Evolutionary conservation across 192 early-diverging fungal species (phyloP).

Genomic region (Umbelopsis sp.): DNA sequence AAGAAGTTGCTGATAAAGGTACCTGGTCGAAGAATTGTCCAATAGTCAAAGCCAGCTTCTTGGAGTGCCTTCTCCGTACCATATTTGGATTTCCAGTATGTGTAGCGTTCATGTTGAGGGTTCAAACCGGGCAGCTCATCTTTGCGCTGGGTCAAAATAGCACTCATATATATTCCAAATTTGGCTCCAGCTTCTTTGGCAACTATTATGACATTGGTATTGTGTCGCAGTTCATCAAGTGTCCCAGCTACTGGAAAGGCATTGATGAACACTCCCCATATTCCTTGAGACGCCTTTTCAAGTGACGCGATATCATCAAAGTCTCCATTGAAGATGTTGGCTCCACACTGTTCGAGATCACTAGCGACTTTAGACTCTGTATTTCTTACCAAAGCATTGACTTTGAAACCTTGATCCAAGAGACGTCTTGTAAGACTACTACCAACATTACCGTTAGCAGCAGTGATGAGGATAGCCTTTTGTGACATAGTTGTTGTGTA

Average conservation of each 20-base stretch:
- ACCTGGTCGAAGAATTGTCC: not conserved
- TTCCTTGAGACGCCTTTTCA: not conserved
- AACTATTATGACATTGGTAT: not conserved
- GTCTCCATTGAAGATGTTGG: not conserved
- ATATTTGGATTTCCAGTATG: not conserved
- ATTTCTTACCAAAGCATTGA: not conserved
- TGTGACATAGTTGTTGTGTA: no score
- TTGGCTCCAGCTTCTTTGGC: not conserved
- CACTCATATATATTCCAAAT: not conserved
- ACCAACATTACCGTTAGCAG: not conserved
- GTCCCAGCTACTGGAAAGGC: conserved; percentile 18
- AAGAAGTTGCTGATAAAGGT: conserved; percentile 1
- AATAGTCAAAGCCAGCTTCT: conserved; percentile 13
- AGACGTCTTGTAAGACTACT: not conserved
- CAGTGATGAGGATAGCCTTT: not conserved
- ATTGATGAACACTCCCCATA: conserved; percentile 25
- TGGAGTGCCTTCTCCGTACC: conserved; percentile 1
- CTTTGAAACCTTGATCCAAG: not conserved
- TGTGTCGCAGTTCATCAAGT: not conserved
- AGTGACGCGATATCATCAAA: not conserved
- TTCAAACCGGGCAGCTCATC: not conserved
- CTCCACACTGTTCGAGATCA: not conserved
- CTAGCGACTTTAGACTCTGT: not conserved
- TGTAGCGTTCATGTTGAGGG: not conserved
- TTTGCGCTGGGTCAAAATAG: not conserved